Conservation (phyloP, 192 early-diverging fungal species). For the Coemansia sp. region DNA sequence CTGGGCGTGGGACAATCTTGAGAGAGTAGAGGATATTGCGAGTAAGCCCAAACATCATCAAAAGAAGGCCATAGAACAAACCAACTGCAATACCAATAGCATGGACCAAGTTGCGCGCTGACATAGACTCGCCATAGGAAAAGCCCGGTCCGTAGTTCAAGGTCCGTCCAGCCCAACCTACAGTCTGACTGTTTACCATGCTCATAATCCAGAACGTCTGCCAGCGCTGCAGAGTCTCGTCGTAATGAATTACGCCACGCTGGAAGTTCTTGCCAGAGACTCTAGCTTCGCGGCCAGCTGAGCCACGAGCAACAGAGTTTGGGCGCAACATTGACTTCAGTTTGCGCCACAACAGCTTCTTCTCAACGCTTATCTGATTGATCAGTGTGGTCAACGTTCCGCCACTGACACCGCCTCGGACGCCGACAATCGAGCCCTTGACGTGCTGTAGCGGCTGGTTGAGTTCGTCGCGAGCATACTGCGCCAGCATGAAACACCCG, state of each 20-base stretch:
- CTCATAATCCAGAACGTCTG: conserved; percentile 55
- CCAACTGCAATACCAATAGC: conserved; percentile 51
- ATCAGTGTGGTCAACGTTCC: conserved; percentile 61
- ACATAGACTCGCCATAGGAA: conserved; percentile 64
- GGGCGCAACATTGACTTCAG: background rate
- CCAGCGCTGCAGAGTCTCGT: conserved; percentile 45
- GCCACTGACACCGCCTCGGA: conserved; percentile 62
- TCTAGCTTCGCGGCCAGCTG: background rate
- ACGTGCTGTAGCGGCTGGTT: conserved; percentile 57
- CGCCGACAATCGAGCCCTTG: conserved; percentile 59
- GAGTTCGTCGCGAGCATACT: conserved; percentile 54
- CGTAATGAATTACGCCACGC: conserved; percentile 41
- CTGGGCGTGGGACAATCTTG: conserved; percentile 61
- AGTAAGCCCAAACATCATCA: conserved; percentile 48
- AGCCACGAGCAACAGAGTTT: background rate
- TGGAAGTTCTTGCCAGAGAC: conserved; percentile 8
- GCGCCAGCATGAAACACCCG: conserved; percentile 71
- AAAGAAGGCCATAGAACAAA: conserved; percentile 28
- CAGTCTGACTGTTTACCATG: conserved; percentile 28
- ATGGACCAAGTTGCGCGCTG: conserved; percentile 41
- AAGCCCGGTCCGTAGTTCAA: conserved; percentile 59
- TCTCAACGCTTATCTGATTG: conserved; percentile 26
- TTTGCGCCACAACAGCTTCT: background rate
- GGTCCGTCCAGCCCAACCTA: conserved; percentile 22
- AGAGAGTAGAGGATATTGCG: conserved; percentile 52